phyloP scores from a whole-genome alignment of 1,284 basidiomycete species.

The Leccinum brunneo-olivaceum region DNA sequence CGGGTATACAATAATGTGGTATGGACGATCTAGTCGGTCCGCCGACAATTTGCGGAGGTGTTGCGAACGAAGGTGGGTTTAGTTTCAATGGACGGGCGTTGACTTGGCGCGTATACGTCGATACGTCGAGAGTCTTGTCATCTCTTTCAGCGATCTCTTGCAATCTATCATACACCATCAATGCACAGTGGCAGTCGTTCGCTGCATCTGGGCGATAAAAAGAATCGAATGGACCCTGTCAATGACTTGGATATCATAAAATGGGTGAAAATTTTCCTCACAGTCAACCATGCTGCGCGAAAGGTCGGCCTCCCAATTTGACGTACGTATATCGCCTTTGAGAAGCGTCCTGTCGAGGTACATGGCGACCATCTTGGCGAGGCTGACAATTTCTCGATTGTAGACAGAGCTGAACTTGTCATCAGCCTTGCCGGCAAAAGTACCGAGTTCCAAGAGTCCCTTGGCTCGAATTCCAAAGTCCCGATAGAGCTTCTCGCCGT shows the following conservation, averaged over 20 bases:
- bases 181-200: slow-evolving; percentile 51
- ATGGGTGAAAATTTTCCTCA: slow-evolving; percentile 22
- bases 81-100: slow-evolving; percentile 9
- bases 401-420: slow-evolving; percentile 30
- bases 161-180: slow-evolving; percentile 43
- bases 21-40: slow-evolving; percentile 2
- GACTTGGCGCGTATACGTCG: slow-evolving; percentile 29
- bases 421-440: slow-evolving; percentile 45
- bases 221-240: not conserved
- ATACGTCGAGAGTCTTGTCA: slow-evolving; percentile 24
- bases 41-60: not conserved
- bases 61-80: not conserved
- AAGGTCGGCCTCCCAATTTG: slow-evolving; percentile 52
- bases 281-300: slow-evolving; percentile 42
- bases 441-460: slow-evolving; percentile 52
- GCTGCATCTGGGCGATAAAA: slow-evolving; percentile 42
- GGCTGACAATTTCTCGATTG: slow-evolving; percentile 44
- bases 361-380: slow-evolving; percentile 47
- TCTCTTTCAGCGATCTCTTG: slow-evolving; percentile 31
- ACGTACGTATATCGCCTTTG: slow-evolving; percentile 48
- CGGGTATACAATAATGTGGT: slow-evolving; percentile 25
- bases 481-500: slow-evolving; percentile 53
- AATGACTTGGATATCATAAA: not conserved
- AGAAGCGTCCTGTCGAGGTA: slow-evolving; percentile 43
- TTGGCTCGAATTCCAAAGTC: slow-evolving; percentile 52